Evolutionary conservation across 2,329 filamentous ascomycete species (phyloP).

Genomic region (Phialophora macrospora): DNA sequence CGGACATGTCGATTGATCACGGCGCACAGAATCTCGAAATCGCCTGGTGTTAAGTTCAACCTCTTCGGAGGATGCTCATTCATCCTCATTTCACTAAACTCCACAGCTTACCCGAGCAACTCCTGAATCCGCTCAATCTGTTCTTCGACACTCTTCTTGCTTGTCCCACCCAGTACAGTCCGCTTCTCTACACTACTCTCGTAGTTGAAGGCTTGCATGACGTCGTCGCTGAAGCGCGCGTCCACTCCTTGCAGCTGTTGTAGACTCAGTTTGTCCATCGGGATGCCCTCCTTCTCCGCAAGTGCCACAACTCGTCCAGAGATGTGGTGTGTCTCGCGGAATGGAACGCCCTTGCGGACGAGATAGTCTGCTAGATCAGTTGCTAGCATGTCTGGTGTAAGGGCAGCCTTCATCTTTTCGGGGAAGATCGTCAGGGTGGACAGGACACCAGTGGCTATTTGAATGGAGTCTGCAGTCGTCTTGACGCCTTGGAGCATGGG

Average conservation of each 20-base stretch:
- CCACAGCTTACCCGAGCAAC: constrained; percentile 9
- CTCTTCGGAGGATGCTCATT: background rate
- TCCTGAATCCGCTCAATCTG: constrained; percentile 51
- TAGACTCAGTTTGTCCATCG: constrained; percentile 71
- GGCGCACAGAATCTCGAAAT: background rate
- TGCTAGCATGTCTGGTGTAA: constrained; percentile 84
- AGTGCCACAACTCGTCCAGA: constrained; percentile 72
- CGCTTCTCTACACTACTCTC: constrained; percentile 81
- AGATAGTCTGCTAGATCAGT: constrained; percentile 57
- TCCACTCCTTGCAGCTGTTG: constrained; percentile 72
- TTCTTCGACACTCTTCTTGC: constrained; percentile 68
- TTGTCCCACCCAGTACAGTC: constrained; percentile 77
- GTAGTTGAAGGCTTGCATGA: constrained; percentile 71
- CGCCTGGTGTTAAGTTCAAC: background rate
- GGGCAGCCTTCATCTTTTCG: constrained; percentile 76
- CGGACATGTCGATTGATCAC: background rate
- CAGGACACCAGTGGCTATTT: constrained; percentile 81
- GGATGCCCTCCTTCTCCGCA: constrained; percentile 66
- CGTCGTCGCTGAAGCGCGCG: constrained; percentile 70
- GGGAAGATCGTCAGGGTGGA: constrained; percentile 71
- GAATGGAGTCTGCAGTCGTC: constrained; percentile 77
- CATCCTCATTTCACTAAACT: background rate
- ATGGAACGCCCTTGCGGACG: constrained; percentile 64
- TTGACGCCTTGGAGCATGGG: constrained; percentile 82
- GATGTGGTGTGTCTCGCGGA: constrained; percentile 75